These are phyloP conservation scores for Phytophthora sp. DNA, from an alignment of 352 stramenopile genomes.

Conservation along the genomic window DNA sequence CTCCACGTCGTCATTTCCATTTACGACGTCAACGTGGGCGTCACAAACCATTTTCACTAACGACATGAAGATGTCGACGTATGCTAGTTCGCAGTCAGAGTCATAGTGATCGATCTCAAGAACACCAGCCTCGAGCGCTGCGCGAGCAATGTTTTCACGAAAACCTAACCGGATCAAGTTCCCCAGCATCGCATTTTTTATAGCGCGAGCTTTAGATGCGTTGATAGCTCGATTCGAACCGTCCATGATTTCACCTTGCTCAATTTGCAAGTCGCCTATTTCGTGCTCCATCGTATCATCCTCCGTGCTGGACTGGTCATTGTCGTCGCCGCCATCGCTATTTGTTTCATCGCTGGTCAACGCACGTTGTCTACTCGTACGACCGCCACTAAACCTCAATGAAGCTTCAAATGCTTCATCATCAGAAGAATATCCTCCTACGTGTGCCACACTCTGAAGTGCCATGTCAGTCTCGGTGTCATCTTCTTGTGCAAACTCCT, in stretches of 20 bases:
- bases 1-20: slow-evolving; percentile 2
- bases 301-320: not conserved
- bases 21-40: slow-evolving; percentile 61
- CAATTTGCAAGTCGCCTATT: slow-evolving; percentile 6
- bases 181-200: slow-evolving; percentile 59
- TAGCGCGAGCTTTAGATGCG: slow-evolving; percentile 60
- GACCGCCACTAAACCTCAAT: not conserved
- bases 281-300: slow-evolving; percentile 3
- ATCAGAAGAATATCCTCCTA: slow-evolving; percentile 7
- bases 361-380: no score
- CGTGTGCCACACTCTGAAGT: not conserved
- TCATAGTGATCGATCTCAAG: slow-evolving; percentile 75
- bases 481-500: slow-evolving; percentile 22
- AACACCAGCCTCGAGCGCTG: slow-evolving; percentile 63
- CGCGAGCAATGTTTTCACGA: slow-evolving; percentile 40
- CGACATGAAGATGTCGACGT: slow-evolving; percentile 84
- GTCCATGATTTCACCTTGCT: slow-evolving; percentile 37
- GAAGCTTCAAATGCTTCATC: slow-evolving; percentile 5
- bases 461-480: slow-evolving; percentile 12
- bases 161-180: slow-evolving; percentile 63
- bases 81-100: slow-evolving; percentile 73
- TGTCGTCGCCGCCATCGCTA: slow-evolving; percentile 10
- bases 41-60: slow-evolving; percentile 80
- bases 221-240: slow-evolving; percentile 70
- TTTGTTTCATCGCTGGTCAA: no score